A percentile compares a stretch with the other conserved stretches of the same genome.
These are phyloP conservation scores for Saccharomycopsis crataegensis DNA, from an alignment of 1,139 yeast genomes.

Conservation along the genomic window DNA sequence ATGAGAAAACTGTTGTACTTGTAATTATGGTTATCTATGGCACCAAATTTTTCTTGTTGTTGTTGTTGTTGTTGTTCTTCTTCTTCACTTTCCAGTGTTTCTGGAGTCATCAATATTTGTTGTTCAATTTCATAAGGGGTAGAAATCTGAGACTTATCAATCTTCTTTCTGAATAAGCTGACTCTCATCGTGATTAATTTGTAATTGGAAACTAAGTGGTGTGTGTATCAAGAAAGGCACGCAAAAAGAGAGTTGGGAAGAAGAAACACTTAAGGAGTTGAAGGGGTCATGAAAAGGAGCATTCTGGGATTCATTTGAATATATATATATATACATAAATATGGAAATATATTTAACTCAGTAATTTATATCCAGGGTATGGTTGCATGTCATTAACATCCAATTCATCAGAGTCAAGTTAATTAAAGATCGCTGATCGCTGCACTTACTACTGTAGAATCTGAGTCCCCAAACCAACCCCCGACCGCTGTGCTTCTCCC, in stretches of 20 bases:
- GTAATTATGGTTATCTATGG: not conserved
- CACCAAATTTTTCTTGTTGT: not conserved
- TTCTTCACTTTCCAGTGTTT: not conserved
- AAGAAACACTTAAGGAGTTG: not conserved
- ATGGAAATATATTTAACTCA: too few species aligned
- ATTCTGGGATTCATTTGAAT: too few species aligned
- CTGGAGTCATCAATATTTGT: not conserved
- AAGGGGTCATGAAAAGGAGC: too few species aligned
- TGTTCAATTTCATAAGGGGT: not conserved
- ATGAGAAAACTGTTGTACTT: constrained; percentile 7
- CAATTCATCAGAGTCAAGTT: too few species aligned
- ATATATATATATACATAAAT: not conserved
- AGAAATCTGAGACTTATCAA: constrained; percentile 1
- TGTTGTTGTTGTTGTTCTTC: not conserved
- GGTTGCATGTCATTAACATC: too few species aligned
- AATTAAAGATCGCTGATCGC: too few species aligned
- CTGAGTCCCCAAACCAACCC: too few species aligned
- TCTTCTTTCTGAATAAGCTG: constrained; percentile 24
- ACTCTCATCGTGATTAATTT: not conserved
- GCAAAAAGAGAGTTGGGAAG: not conserved
- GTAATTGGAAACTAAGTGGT: not conserved
- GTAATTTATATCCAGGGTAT: too few species aligned
- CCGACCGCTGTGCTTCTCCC: too few species aligned
- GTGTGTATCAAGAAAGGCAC: not conserved
- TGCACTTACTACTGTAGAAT: too few species aligned